Conservation (phyloP, 306 rosid species). For the barrel medic (Medicago truncatula) region MtrunA17r5.0-ANR NC_053043.1:34908501-34909000, state of each 20-base stretch:
- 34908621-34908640: neutral
- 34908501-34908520: constrained; percentile 38
- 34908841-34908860: too few species aligned
- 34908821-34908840: too few species aligned
- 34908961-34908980: too few species aligned
- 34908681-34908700: constrained; percentile 25
- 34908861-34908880: neutral
- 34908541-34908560: neutral
- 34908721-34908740: constrained; percentile 29
- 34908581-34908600: constrained; percentile 41
- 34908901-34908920: constrained; percentile 40
- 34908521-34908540: constrained; percentile 40
- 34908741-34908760: constrained; percentile 34
- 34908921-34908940: neutral
- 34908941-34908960: constrained; percentile 21
- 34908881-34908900: constrained; percentile 33
- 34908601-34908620: constrained; percentile 19
- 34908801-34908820: too few species aligned
- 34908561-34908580: constrained; percentile 11
- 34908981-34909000: too few species aligned
- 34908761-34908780: too few species aligned
- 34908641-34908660: neutral
- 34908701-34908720: constrained; percentile 30
- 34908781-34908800: too few species aligned
- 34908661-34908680: constrained; percentile 35